A percentile compares a stretch with the other conserved stretches of the same genome.
phyloP scores from a whole-genome alignment of 2,329 filamentous ascomycete species.

The Xylariaceae sp. region DNA sequence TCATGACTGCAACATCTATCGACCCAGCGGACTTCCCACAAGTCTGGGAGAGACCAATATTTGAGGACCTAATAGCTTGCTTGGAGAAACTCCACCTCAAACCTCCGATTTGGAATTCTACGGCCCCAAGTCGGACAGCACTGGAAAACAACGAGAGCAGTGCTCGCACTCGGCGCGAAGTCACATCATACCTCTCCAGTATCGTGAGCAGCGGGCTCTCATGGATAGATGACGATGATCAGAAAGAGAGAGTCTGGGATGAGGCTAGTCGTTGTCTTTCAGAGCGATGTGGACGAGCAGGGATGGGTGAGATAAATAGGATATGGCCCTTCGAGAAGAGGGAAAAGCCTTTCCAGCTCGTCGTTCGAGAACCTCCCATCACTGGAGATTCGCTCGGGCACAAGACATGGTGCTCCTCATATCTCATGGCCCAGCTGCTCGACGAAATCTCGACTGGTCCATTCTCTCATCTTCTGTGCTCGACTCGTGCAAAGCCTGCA shows the following conservation, averaged over 20 bases:
- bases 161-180: slow-evolving; percentile 45
- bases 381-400: slow-evolving; percentile 85
- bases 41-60: slow-evolving; percentile 72
- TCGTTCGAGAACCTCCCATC: slow-evolving; percentile 80
- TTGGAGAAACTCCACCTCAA: slow-evolving; percentile 66
- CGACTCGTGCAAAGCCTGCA: slow-evolving; percentile 28
- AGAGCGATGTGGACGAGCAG: slow-evolving; percentile 78
- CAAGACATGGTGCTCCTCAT: slow-evolving; percentile 95
- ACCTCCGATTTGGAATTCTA: slow-evolving; percentile 65
- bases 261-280: slow-evolving; percentile 75
- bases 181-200: slow-evolving; percentile 64
- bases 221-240: slow-evolving; percentile 67
- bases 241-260: slow-evolving; percentile 71
- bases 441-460: slow-evolving; percentile 43
- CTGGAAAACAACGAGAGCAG: slow-evolving; percentile 42
- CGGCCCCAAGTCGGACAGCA: slow-evolving; percentile 41
- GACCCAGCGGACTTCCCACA: slow-evolving; percentile 68
- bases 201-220: slow-evolving; percentile 65
- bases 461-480: slow-evolving; percentile 44
- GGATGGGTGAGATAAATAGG: slow-evolving; percentile 57
- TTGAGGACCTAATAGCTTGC: slow-evolving; percentile 59
- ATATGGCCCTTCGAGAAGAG: slow-evolving; percentile 49
- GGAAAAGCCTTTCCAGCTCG: slow-evolving; percentile 55
- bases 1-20: slow-evolving; percentile 30
- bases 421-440: slow-evolving; percentile 75